A percentile compares a stretch with the other conserved stretches of the same genome.
Conservation (phyloP, 1,284 basidiomycete genomes). For the Ustilago cynodontis region DNA sequence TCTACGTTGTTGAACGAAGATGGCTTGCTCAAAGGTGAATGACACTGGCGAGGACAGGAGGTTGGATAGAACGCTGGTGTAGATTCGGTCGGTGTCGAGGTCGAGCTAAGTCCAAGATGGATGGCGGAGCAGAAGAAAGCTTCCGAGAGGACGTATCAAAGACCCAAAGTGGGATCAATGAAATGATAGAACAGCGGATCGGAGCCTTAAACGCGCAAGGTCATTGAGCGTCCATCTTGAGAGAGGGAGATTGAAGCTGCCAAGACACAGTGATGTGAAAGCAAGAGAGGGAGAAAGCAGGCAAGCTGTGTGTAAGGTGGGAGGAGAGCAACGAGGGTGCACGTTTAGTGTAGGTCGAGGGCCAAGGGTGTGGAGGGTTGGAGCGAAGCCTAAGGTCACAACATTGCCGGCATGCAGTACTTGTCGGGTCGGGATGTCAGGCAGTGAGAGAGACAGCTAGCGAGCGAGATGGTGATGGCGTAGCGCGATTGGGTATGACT, state of each 20-base stretch:
- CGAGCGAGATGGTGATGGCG: slow-evolving; percentile 11
- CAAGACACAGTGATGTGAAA: neutral
- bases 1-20: neutral
- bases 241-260: neutral
- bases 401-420: slow-evolving; percentile 5
- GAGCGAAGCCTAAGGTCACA: neutral
- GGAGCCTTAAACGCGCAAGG: slow-evolving; percentile 18
- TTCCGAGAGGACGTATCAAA: neutral
- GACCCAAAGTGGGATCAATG: neutral
- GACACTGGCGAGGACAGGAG: neutral
- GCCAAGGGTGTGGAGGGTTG: slow-evolving; percentile 18
- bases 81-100: neutral
- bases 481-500: neutral
- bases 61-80: neutral
- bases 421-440: slow-evolving; percentile 1
- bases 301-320: slow-evolving; percentile 2
- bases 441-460: neutral
- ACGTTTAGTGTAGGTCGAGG: slow-evolving; percentile 12
- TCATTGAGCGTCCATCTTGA: slow-evolving; percentile 15
- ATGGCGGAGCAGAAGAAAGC: neutral
- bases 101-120: neutral
- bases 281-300: neutral
- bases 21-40: neutral
- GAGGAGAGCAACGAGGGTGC: neutral
- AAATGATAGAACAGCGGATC: neutral